Base-by-base conservation (phyloP, 805 yeast species). In the Sugiyamaella lignohabitans region DNA sequence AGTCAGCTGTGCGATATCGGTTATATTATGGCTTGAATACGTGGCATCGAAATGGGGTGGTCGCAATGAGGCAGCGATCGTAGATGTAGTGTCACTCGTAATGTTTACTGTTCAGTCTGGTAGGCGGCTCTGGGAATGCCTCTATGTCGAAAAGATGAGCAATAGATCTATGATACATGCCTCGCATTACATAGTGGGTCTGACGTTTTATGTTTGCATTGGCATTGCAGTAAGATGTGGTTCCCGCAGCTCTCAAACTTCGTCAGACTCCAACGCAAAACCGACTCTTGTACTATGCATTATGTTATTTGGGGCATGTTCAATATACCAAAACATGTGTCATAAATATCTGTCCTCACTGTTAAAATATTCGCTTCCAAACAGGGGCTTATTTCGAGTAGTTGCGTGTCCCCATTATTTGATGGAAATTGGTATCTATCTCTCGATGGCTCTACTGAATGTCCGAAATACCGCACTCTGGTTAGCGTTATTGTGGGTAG, bases 351-450 rank as follows among this genome's bases (percentile, higher is more conserved):
- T 82, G 43, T 68, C 84, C 0, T 39, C 53, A 4, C 65, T 82
- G 27, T 60, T 57, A 29, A 82, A 82, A 59, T 82, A 82, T 61
- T 60, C 74, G 1, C 55, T 69, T 16, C 87, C 88, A 1, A 45
- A 48, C 0, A 56, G 60, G 37, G 68, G 77, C 0, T 52, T 73
- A 41, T 74, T 77, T 55, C 55, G 55, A 21, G 55, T 53, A 14
- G 68, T 71, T 2, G 66, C 78, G 3, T 76, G 82, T 51, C 82
- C 87, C 0, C 88, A 82, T 59, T 82, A 82, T 53, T 63, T 75
- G 5, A 78, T 78, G 53, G 89, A 82, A 57, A 62, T 79, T 4
- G 38, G 68, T 21, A 67, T 82, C 14, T 82, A 82, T 53, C 23
- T 66, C 0, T 50, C 67, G 0, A 30, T 64, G 0, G 50, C 50